Evolutionary conservation across 129 eudicot genomes (phyloP).

Genomic region (Flaveria brownii): DNA sequence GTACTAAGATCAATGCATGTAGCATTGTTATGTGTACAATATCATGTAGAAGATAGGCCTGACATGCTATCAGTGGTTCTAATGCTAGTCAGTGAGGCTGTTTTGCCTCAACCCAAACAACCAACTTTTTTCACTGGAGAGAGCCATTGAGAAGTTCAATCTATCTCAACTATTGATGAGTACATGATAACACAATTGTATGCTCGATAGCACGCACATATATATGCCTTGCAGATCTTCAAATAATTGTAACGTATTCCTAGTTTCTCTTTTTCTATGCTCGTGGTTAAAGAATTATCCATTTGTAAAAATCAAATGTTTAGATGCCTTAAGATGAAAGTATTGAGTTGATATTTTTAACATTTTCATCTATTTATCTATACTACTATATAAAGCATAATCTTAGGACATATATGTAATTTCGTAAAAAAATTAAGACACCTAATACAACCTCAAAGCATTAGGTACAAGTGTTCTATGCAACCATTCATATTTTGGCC

Average conservation of each 20-base stretch:
- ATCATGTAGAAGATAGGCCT: constrained; percentile 33
- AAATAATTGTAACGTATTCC: not conserved
- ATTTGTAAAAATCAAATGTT: too few species aligned
- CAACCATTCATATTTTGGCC: too few species aligned
- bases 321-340: too few species aligned
- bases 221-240: not conserved
- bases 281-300: not conserved
- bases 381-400: too few species aligned
- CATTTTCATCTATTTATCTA: too few species aligned
- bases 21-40: constrained; percentile 30
- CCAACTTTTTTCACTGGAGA: constrained; percentile 33
- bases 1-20: constrained; percentile 19
- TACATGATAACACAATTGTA: constrained; percentile 9
- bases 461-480: too few species aligned
- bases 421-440: too few species aligned
- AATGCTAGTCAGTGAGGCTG: constrained; percentile 32
- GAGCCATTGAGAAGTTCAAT: not conserved
- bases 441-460: too few species aligned
- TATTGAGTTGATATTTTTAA: too few species aligned
- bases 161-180: not conserved
- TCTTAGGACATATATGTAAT: too few species aligned
- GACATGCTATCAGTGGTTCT: constrained; percentile 22
- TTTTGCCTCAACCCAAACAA: constrained; percentile 30
- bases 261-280: not conserved
- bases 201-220: not conserved